Evolutionary conservation across 2,329 filamentous ascomycete genomes (phyloP), one percentile per base, ranked within the genome.

Genomic region (Ascosphaera apis): DNA sequence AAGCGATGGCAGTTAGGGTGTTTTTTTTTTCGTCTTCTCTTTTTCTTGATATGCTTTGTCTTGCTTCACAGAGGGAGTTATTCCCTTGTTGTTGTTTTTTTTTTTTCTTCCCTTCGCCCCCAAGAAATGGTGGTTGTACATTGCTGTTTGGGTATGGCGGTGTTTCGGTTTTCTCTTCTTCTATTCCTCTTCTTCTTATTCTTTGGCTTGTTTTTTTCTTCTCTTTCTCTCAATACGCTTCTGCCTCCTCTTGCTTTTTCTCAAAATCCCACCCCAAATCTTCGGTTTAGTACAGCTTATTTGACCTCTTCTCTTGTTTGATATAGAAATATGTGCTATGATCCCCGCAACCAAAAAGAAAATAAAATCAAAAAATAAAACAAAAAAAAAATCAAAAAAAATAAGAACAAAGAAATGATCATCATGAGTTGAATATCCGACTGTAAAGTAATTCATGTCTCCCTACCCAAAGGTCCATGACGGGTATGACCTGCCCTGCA

Each of bases 381-480:
- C 6, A 25, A 11, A 25, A 25, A 5, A 11, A 5, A 25, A 25
- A 11, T 5, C 6, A 11, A 25, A 25, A 25, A 25, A 25, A 25
- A 25, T 6, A 25, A 6, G 21, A 5, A 11, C 5, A 25, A 11
- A 11, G 21, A 11, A 25, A 25, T 6, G 5, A 25, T 6, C 21
- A 11, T 56, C 45, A 74, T 35, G 70, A 74, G 53, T 76, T 76
- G 50, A 76, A 76, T 38, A 76, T 75, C 40, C 71, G 58, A 45
- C 68, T 72, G 50, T 76, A 76, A 30, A 76, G 52, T 48, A 72
- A 55, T 52, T 76, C 70, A 50, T 76, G 70, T 42, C 71, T 58
- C 1, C 71, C 70, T 38, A 72, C 59, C 70, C 71, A 76, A 5
- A 76, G 48, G 56, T 76, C 70, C 53, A 73, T 58, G 8, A 61